A percentile compares a stretch with the other conserved stretches of the same genome.
Conservation (phyloP, 768 basidiomycete genomes). For the Pisolithus sp. region DNA sequence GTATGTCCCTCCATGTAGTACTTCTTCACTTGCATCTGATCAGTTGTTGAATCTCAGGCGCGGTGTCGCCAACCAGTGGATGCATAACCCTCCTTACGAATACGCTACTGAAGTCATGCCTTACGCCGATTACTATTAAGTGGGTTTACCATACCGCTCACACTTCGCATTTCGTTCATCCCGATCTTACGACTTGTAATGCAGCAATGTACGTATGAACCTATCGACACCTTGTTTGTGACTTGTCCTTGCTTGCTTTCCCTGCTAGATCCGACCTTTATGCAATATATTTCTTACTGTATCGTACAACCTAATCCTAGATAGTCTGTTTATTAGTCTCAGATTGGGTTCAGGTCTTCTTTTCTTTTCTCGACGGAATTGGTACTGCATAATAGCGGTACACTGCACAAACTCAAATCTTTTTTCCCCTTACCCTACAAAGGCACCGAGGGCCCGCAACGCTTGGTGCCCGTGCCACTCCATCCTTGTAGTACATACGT, state of each 20-base stretch:
- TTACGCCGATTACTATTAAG: slow-evolving; percentile 12
- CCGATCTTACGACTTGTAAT: slow-evolving; percentile 4
- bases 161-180: background rate
- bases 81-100: slow-evolving; percentile 5
- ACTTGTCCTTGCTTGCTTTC: background rate
- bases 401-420: too few relatives aligned
- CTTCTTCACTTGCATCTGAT: background rate
- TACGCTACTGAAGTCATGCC: slow-evolving; percentile 9
- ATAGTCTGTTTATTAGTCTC: background rate
- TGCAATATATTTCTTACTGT: background rate
- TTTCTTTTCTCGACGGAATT: too few relatives aligned
- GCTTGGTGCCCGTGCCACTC: too few relatives aligned
- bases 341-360: background rate
- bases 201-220: background rate
- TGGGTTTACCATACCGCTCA: background rate
- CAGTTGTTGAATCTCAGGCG: slow-evolving; percentile 5
- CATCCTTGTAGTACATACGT: too few relatives aligned
- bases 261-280: background rate
- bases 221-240: background rate
- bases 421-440: too few relatives aligned
- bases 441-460: too few relatives aligned
- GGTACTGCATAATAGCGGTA: too few relatives aligned
- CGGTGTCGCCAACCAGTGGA: slow-evolving; percentile 13
- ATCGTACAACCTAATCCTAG: background rate
- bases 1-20: slow-evolving; percentile 3